Percentiles rank a stretch among this genome's conserved stretches.
phyloP scores from a whole-genome alignment of 2,329 filamentous ascomycete genomes.

The Microcyclospora tardicrescens region DNA sequence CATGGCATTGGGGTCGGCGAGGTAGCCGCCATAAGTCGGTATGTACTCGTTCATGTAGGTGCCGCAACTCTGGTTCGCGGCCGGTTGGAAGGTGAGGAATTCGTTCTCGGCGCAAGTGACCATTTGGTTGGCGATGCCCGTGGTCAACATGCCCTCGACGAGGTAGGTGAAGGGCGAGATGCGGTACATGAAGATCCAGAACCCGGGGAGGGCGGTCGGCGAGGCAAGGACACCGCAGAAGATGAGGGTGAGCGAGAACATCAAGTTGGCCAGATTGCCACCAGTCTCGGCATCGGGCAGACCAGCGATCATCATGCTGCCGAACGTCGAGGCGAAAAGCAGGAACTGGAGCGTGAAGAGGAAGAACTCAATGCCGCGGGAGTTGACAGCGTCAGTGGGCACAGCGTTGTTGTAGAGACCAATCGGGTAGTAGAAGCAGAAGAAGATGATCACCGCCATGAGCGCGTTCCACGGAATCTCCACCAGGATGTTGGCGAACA shows the following conservation, averaged over 20 bases:
- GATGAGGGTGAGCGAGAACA: conserved; percentile 60
- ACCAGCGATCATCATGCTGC: conserved; percentile 62
- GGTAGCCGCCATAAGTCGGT: conserved; percentile 23
- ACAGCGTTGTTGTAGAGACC: conserved; percentile 60
- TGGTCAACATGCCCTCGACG: conserved; percentile 57
- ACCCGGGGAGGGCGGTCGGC: conserved; percentile 50
- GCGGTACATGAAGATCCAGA: conserved; percentile 78
- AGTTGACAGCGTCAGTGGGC: conserved; percentile 45
- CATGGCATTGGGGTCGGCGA: conserved; percentile 22
- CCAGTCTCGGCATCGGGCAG: conserved; percentile 63
- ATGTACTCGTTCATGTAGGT: conserved; percentile 27
- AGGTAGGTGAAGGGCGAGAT: conserved; percentile 70
- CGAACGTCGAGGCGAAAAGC: conserved; percentile 59
- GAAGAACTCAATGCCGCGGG: conserved; percentile 69
- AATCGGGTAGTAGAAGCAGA: conserved; percentile 78
- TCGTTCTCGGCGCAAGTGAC: conserved; percentile 60
- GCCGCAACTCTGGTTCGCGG: conserved; percentile 31
- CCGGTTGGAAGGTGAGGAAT: conserved; percentile 52
- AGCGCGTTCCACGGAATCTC: conserved; percentile 77
- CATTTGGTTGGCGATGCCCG: conserved; percentile 52
- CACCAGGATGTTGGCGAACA: conserved; percentile 69
- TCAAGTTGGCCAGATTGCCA: conserved; percentile 61
- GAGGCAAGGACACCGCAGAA: conserved; percentile 59
- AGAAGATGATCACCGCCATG: conserved; percentile 62
- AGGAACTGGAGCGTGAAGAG: conserved; percentile 63